Evolutionary conservation across 768 basidiomycete genomes (phyloP).

Genomic region (Amanita rimosa): DNA sequence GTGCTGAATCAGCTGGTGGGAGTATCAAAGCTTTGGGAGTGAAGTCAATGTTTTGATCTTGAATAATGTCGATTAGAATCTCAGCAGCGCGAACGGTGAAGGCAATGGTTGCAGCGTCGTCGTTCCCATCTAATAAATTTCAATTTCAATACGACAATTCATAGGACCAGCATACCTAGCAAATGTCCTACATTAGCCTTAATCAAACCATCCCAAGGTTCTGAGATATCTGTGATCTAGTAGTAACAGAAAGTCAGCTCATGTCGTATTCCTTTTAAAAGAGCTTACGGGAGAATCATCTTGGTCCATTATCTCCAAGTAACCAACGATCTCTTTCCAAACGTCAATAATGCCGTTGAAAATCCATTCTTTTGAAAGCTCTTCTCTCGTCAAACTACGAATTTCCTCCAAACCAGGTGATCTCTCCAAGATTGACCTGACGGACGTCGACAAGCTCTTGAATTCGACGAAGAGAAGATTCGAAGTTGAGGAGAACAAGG

Average conservation of each 20-base stretch:
- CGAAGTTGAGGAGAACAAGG: constrained; percentile 45
- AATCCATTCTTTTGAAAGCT: constrained; percentile 41
- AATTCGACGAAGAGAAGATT: constrained; percentile 46
- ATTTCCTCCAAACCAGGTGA: constrained; percentile 44
- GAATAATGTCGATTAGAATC: constrained; percentile 37
- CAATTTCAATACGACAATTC: not conserved
- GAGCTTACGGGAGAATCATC: constrained; percentile 38
- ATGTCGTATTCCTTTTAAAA: constrained; percentile 3
- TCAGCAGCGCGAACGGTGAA: constrained; percentile 29
- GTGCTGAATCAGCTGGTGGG: constrained; percentile 9
- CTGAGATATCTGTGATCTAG: constrained; percentile 32
- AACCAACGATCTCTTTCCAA: constrained; percentile 38
- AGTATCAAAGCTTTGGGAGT: constrained; percentile 13
- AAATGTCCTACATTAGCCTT: constrained; percentile 33
- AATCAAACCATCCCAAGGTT: constrained; percentile 49
- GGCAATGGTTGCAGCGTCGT: constrained; percentile 23
- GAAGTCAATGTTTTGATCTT: constrained; percentile 35
- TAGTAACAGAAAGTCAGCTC: constrained; percentile 1
- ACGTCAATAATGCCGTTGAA: constrained; percentile 39
- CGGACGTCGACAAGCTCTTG: constrained; percentile 29
- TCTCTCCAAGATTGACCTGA: constrained; percentile 43
- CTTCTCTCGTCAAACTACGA: constrained; percentile 43
- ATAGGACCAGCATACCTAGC: constrained; percentile 32
- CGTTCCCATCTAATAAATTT: constrained; percentile 25
- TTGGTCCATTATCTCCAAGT: constrained; percentile 34